These are phyloP conservation scores for Boletus tylopilopsis DNA, from an alignment of 768 basidiomycete species.

Conservation along the genomic window DNA sequence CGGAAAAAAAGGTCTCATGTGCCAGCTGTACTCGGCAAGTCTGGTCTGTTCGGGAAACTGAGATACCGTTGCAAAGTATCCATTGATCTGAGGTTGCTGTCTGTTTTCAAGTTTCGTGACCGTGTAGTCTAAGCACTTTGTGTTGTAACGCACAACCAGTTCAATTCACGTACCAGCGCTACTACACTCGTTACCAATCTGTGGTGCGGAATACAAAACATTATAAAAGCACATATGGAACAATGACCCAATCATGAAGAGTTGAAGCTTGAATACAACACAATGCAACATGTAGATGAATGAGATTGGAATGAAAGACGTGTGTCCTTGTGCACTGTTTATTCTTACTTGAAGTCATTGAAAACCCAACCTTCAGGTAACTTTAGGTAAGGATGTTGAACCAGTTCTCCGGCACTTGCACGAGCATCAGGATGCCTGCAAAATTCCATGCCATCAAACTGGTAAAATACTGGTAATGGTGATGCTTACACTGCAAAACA, in stretches of 20 bases:
- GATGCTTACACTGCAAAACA: conserved; percentile 83
- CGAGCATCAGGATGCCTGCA: conserved; percentile 79
- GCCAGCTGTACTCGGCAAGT: not conserved
- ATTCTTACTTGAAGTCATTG: conserved; percentile 42
- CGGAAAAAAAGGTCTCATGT: not conserved
- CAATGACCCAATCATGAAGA: conserved; percentile 18
- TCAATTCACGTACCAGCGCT: conserved; percentile 32
- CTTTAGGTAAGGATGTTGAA: conserved; percentile 73
- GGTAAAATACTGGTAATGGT: not conserved
- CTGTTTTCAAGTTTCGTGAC: too few relatives aligned
- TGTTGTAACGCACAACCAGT: conserved; percentile 1
- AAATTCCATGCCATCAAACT: conserved; percentile 1
- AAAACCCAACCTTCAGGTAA: conserved; percentile 75
- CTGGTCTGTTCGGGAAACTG: too few relatives aligned
- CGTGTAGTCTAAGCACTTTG: too few relatives aligned
- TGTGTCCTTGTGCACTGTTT: conserved; percentile 15
- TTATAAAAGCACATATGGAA: conserved; percentile 34
- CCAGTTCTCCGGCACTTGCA: conserved; percentile 73
- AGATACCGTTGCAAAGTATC: too few relatives aligned
- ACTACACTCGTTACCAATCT: conserved; percentile 27
- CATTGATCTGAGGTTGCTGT: too few relatives aligned
- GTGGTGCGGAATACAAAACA: conserved; percentile 25
- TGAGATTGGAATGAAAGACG: conserved; percentile 20
- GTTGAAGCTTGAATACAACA: conserved; percentile 18
- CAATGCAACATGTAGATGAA: conserved; percentile 25